Base-by-base conservation (phyloP, 176 grass and related monocot genomes). In the Ananas comosus region DNA sequence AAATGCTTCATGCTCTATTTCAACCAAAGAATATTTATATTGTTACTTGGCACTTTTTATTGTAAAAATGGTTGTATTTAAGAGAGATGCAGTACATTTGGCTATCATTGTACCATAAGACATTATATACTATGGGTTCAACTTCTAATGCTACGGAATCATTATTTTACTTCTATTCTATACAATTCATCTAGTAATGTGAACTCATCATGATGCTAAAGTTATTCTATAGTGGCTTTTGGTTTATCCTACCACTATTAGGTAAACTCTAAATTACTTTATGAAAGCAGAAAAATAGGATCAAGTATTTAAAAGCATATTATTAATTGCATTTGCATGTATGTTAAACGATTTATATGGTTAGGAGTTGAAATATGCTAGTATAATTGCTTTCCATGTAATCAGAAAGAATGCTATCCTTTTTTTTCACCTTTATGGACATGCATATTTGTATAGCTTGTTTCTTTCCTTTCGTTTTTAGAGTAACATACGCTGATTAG, bases 401-500 rank as follows among this genome's bases (percentile, higher is more conserved):
- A 57, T 57, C 12, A 27, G 25, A 27, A 27, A 27, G 51, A 53
- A 57, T 57, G 53, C 14, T 57, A 57, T 57, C 25, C 25, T 27
- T 27, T 27, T 27, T 5, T 57, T n/a, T 57, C 14, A 57, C 53
- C 13, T 57, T 59, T 59, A 8, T 17, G 54, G 19, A 59, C 19
- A 18, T 14, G 8, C 6, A 59, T 17, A 10, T 12, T 59, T 59
- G 54, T 59, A 42, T 42, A 6, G 33, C 7, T 42, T 42, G 64
- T 59, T 47, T 51, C 54, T 70, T 16, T 57, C 50, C 27, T 68
- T 47, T 50, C 25, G 27, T 61, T 70, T 70, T 70, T 70, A 13
- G 50, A 59, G 13, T 33, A 10, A 65, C 19, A 63, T 80, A 17
- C 66, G 51, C 54, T 80, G 51, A 74, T 64, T 50, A 67, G 13